Evolutionary conservation across 2,329 filamentous ascomycete species (phyloP), one percentile per base, ranked within the genome.

Genomic region (Aspergillus ochraceoroseus): DNA sequence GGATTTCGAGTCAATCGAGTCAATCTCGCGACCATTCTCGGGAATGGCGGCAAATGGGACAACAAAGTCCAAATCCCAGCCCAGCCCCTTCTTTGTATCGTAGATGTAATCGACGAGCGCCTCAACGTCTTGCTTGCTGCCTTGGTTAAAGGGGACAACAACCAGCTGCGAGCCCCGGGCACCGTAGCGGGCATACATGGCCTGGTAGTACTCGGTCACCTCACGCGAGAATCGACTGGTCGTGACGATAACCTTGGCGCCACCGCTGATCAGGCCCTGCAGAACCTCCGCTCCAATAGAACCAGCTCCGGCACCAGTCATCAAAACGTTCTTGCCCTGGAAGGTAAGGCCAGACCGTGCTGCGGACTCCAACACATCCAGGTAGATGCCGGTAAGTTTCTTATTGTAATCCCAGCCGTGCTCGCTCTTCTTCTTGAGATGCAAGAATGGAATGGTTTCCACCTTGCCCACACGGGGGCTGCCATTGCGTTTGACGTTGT

Each of bases 331-430:
- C 75, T 95, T 96, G 70, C 85, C 87, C 63, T 88, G 79, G 74
- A 94, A 98, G 32, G 82, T 92, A 44, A 98, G 82, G 65, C 92
- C 92, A 41, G 80, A 75, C 58, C 82, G 85, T 51, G 92, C 92
- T 51, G 89, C 88, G 49, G 89, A 79, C 70, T 95, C 89, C 20
- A 98, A 71, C 48, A 87, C 88, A 63, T 95, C 87, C 22, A 98
- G 79, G 64, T 98, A 98, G 54, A 89, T 69, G 42, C 87, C 85
- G 15, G 92, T 96, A 43, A 98, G 79, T 73, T 94, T 95, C 78
- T 96, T 98, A 80, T 87, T 96, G 74, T 96, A 98, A 61, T 96
- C 89, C 92, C 92, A 98, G 47, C 90, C 90, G 59, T 95, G 85
- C 47, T 89, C 80, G 70, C 94, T 94, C 67, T 87, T 85, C 79